Percentiles rank a stretch among this genome's conserved stretches.
Conservation (phyloP, 495 filamentous ascomycete species). For the Beverwykella pulmonaria region DNA sequence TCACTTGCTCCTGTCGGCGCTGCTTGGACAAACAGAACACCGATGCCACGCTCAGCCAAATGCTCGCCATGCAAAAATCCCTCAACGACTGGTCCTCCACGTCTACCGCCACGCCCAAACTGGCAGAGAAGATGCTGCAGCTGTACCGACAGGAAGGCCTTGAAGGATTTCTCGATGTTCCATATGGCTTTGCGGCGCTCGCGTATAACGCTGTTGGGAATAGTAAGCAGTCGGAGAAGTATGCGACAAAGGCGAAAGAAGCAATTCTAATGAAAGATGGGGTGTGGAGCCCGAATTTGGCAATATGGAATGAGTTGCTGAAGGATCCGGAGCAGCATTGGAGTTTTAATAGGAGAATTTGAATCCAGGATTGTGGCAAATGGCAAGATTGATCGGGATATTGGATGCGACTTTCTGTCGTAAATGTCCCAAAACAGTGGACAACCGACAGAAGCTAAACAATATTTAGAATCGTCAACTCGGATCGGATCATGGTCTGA, state of each 20-base stretch:
- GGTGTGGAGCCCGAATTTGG: conserved; percentile 23
- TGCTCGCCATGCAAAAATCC: conserved; percentile 16
- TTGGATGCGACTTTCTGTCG: neutral
- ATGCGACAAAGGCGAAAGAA: conserved; percentile 35
- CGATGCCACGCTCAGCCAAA: conserved; percentile 11
- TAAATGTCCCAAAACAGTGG: no score
- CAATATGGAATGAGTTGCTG: conserved; percentile 28
- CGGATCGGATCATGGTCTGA: no score
- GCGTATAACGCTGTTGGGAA: conserved; percentile 38
- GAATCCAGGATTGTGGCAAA: neutral
- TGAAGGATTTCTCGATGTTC: conserved; percentile 38
- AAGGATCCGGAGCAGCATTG: conserved; percentile 26
- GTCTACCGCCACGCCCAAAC: conserved; percentile 15
- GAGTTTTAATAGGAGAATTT: conserved; percentile 24
- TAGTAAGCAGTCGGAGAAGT: conserved; percentile 31
- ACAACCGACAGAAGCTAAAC: no score
- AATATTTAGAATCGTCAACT: no score
- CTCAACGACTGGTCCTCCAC: conserved; percentile 29
- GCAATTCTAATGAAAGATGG: conserved; percentile 44
- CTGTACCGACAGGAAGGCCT: conserved; percentile 42
- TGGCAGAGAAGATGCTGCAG: conserved; percentile 37
- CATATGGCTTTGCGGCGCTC: conserved; percentile 39
- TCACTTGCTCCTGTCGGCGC: conserved; percentile 34
- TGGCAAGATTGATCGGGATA: neutral
- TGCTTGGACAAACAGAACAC: conserved; percentile 8